A percentile compares a stretch with the other conserved stretches of the same genome.
phyloP scores from a whole-genome alignment of 1,284 basidiomycete genomes.

The Leccinum angustisporum region DNA sequence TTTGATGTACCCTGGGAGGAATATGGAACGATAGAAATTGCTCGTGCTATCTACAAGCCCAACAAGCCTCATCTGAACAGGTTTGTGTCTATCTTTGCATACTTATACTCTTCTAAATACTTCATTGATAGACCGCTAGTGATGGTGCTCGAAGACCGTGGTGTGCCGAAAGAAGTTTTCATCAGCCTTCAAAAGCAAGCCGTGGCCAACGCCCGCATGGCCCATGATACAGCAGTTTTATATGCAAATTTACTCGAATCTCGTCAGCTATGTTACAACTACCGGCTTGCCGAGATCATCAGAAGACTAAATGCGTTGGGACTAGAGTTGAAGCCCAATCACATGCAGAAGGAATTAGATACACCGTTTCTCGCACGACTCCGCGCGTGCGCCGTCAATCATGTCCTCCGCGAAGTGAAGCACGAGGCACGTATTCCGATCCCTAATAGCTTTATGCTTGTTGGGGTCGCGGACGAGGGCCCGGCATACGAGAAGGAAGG shows the following conservation, averaged over 20 bases:
- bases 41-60: constrained; percentile 56
- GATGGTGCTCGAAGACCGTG: constrained; percentile 69
- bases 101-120: not conserved
- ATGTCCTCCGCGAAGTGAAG: constrained; percentile 69
- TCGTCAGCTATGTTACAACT: constrained; percentile 54
- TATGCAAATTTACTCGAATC: constrained; percentile 48
- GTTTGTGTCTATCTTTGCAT: constrained; percentile 35
- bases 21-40: constrained; percentile 68
- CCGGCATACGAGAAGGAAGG: constrained; percentile 51
- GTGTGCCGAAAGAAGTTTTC: constrained; percentile 54
- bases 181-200: constrained; percentile 53
- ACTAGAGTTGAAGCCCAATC: constrained; percentile 45
- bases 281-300: constrained; percentile 50
- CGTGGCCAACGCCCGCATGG: constrained; percentile 51
- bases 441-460: constrained; percentile 63
- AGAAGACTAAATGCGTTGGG: constrained; percentile 48
- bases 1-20: constrained; percentile 53
- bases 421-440: constrained; percentile 70
- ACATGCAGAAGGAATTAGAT: constrained; percentile 40
- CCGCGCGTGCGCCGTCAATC: constrained; percentile 55
- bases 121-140: constrained; percentile 52
- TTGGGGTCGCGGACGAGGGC: constrained; percentile 80
- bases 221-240: constrained; percentile 50
- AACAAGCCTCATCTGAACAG: constrained; percentile 63
- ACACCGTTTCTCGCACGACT: constrained; percentile 60